These are phyloP conservation scores for Ceriops decandra DNA, from an alignment of 345 rosid species.

Conservation along the genomic window DNA sequence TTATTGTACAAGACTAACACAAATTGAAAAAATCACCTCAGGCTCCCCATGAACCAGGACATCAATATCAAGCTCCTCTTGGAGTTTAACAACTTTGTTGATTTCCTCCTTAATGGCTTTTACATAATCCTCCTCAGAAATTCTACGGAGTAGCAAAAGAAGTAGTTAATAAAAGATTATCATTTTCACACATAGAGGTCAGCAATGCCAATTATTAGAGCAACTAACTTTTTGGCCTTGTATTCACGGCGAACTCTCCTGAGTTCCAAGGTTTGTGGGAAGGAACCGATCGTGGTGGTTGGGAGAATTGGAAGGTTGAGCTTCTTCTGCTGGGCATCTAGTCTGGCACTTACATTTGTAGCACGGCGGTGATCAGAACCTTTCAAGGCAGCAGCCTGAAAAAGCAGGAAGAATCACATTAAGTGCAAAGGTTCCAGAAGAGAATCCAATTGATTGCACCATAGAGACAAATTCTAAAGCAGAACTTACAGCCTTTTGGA, in stretches of 20 bases:
- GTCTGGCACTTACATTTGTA: constrained; percentile 77
- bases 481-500: constrained; percentile 85
- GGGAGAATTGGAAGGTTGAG: constrained; percentile 94
- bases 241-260: constrained; percentile 98
- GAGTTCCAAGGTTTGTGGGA: constrained; percentile 90
- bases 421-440: background rate
- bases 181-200: background rate
- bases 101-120: constrained; percentile 93
- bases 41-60: constrained; percentile 99
- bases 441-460: background rate
- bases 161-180: background rate
- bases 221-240: constrained; percentile 89
- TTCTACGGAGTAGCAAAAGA: constrained; percentile 34
- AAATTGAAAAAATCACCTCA: constrained; percentile 49
- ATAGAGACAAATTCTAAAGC: constrained; percentile 6
- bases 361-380: constrained; percentile 90
- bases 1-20: background rate
- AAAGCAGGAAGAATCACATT: constrained; percentile 18
- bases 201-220: constrained; percentile 1
- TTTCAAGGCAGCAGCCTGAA: constrained; percentile 92
- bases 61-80: constrained; percentile 94
- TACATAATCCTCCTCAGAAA: constrained; percentile 83
- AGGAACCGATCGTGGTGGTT: constrained; percentile 94
- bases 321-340: constrained; percentile 96
- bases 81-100: constrained; percentile 79